These are phyloP conservation scores for Fusarium sp. DNA, from an alignment of 2,329 filamentous ascomycete species.

Conservation along the genomic window DNA sequence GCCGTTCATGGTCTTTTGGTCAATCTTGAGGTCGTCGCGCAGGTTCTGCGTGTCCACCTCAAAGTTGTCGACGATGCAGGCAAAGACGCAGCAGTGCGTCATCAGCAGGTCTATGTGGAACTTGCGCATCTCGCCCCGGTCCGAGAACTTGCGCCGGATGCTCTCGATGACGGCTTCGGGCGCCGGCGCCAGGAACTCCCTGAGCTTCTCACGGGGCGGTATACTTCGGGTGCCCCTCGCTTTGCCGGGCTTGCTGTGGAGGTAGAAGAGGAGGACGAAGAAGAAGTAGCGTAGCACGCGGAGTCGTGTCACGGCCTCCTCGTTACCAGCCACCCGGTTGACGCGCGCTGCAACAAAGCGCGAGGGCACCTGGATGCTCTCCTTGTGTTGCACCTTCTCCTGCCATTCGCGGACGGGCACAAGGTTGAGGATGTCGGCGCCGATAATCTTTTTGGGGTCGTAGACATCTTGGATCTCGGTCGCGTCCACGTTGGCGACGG, in stretches of 20 bases:
- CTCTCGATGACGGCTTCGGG: constrained; percentile 73
- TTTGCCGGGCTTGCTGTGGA: constrained; percentile 58
- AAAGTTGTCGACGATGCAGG: constrained; percentile 78
- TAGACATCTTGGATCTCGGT: constrained; percentile 80
- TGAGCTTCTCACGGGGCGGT: constrained; percentile 72
- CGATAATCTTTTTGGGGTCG: constrained; percentile 73
- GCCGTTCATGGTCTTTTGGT: constrained; percentile 75
- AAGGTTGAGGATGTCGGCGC: constrained; percentile 72
- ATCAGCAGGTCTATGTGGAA: constrained; percentile 78
- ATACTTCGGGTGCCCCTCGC: constrained; percentile 63
- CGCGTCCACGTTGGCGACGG: constrained; percentile 75
- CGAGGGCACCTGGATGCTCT: constrained; percentile 68
- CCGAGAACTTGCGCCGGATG: constrained; percentile 77
- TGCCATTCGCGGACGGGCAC: constrained; percentile 82
- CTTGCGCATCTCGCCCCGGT: constrained; percentile 73
- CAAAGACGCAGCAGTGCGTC: constrained; percentile 78
- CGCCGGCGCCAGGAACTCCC: constrained; percentile 66
- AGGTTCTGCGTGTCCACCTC: constrained; percentile 78
- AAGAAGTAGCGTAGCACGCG: constrained; percentile 71
- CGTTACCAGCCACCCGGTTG: constrained; percentile 63
- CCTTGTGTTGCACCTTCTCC: constrained; percentile 69
- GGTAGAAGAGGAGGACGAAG: constrained; percentile 67
- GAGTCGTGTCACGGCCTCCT: constrained; percentile 64
- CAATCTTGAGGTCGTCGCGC: constrained; percentile 77
- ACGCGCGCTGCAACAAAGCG: constrained; percentile 76